These are phyloP conservation scores for Acarospora socialis DNA, from an alignment of 2,329 filamentous ascomycete species.

Conservation along the genomic window DNA sequence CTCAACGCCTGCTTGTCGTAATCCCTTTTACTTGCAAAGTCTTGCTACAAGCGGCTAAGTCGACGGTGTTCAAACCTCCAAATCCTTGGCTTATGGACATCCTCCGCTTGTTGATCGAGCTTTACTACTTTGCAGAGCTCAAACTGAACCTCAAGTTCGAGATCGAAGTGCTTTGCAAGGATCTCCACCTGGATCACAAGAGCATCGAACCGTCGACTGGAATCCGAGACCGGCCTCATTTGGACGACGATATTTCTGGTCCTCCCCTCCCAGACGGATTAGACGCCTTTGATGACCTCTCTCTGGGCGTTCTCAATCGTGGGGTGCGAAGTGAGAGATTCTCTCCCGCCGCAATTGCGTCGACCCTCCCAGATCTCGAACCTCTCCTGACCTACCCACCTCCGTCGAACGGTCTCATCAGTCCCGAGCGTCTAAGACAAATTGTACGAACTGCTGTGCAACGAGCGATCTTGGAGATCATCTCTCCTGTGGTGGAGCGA, in stretches of 20 bases:
- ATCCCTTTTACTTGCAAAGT: conserved; percentile 98
- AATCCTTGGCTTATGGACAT: conserved; percentile 99
- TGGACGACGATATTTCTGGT: conserved; percentile 43
- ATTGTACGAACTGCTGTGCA: conserved; percentile 80
- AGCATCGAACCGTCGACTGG: conserved; percentile 75
- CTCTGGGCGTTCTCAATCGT: conserved; percentile 58
- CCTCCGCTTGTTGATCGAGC: conserved; percentile 73
- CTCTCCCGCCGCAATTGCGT: conserved; percentile 62
- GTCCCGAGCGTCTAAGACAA: conserved; percentile 47
- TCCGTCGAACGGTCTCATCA: conserved; percentile 62
- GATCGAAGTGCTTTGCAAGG: conserved; percentile 93
- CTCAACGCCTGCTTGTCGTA: conserved; percentile 76
- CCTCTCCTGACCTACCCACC: conserved; percentile 66
- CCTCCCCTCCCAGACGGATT: conserved; percentile 51
- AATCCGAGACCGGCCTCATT: conserved; percentile 58
- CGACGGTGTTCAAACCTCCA: conserved; percentile 80
- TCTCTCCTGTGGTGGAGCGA: conserved; percentile 89
- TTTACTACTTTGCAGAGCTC: conserved; percentile 84
- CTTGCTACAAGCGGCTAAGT: conserved; percentile 67
- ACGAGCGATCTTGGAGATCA: conserved; percentile 87
- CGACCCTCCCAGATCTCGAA: conserved; percentile 71
- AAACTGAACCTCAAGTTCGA: conserved; percentile 98
- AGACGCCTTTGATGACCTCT: conserved; percentile 71
- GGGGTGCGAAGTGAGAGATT: conserved; percentile 56
- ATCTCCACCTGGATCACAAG: conserved; percentile 81